Evolutionary conservation across 192 early-diverging fungal species (phyloP).

Genomic region (Physocladia obscura): DNA sequence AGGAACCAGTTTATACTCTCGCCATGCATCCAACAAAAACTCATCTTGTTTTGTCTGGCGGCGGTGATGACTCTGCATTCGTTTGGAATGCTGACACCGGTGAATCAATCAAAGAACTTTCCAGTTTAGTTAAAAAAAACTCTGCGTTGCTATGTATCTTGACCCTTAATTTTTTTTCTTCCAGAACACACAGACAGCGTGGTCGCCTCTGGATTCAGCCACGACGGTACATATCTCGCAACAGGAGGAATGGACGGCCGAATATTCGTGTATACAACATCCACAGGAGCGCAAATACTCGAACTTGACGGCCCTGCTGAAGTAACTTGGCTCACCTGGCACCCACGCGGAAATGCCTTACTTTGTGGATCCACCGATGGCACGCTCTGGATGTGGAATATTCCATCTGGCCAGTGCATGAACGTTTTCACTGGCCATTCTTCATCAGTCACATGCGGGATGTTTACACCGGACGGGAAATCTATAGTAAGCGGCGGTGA

Average conservation of each 20-base stretch:
- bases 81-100: conserved; percentile 86
- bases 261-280: conserved; percentile 69
- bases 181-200: conserved; percentile 83
- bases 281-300: conserved; percentile 61
- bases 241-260: conserved; percentile 96
- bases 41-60: conserved; percentile 75
- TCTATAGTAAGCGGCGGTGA: conserved; percentile 5
- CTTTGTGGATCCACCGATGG: conserved; percentile 86
- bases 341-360: conserved; percentile 87
- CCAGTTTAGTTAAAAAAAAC: neutral
- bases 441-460: conserved; percentile 79
- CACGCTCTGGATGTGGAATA: conserved; percentile 95
- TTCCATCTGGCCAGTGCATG: conserved; percentile 89
- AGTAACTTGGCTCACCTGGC: conserved; percentile 93
- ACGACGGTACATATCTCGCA: conserved; percentile 80
- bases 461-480: conserved; percentile 84
- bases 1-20: conserved; percentile 84
- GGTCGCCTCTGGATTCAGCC: conserved; percentile 75
- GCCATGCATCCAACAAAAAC: conserved; percentile 75
- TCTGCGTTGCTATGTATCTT: conserved; percentile 1
- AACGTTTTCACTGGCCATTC: conserved; percentile 90
- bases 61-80: conserved; percentile 89
- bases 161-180: conserved; percentile 4
- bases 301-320: conserved; percentile 87
- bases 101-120: conserved; percentile 68